A percentile compares a stretch with the other conserved stretches of the same genome.
Evolutionary conservation across 495 filamentous ascomycete species (phyloP).

Genomic region (Podospora pseudoanserina): DNA sequence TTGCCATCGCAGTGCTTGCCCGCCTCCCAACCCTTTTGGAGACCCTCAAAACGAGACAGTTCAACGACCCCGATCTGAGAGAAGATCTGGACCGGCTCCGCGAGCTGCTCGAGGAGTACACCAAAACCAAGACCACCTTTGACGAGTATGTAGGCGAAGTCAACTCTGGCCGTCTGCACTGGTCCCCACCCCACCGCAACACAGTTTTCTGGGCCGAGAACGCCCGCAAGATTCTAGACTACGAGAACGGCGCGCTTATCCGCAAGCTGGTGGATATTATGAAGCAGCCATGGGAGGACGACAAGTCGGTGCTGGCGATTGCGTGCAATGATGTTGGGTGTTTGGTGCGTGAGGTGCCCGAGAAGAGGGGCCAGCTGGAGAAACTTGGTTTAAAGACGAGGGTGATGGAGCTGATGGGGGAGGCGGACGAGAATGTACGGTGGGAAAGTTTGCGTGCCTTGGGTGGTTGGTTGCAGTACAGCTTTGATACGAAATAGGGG

Average conservation of each 20-base stretch:
- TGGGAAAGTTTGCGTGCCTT: conserved; percentile 95
- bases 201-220: conserved; percentile 92
- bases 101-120: conserved; percentile 86
- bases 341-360: conserved; percentile 86
- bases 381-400: conserved; percentile 83
- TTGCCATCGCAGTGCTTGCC: conserved; percentile 76
- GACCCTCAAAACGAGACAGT: conserved; percentile 76
- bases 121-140: conserved; percentile 93
- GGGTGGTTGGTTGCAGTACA: conserved; percentile 90
- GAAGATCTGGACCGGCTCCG: conserved; percentile 76
- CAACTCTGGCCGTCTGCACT: conserved; percentile 82
- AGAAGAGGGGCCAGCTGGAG: conserved; percentile 77
- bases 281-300: conserved; percentile 79
- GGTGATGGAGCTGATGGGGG: conserved; percentile 94
- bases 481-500: conserved; percentile 59
- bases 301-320: conserved; percentile 94
- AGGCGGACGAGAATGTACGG: conserved; percentile 81
- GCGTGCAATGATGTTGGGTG: conserved; percentile 91
- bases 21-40: conserved; percentile 76
- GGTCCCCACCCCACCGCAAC: conserved; percentile 93
- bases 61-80: conserved; percentile 82
- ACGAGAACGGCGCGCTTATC: conserved; percentile 71
- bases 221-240: conserved; percentile 85
- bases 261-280: conserved; percentile 86
- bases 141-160: conserved; percentile 93